These are phyloP conservation scores for Cyamopsis tetragonoloba DNA, from an alignment of 306 rosid species.

Conservation along the genomic window DNA sequence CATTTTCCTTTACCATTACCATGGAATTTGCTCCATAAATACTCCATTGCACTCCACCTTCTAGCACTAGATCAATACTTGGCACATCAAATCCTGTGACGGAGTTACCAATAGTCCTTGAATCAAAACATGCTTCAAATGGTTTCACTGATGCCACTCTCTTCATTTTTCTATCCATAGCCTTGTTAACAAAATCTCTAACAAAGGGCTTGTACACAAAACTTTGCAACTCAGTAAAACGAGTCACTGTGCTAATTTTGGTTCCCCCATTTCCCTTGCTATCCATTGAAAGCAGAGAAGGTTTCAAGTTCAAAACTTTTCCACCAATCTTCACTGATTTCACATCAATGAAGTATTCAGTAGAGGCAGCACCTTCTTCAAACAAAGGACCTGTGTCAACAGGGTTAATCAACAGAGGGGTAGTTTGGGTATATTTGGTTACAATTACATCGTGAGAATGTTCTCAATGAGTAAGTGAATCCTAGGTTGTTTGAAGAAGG, in stretches of 20 bases:
- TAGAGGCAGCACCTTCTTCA: conserved; percentile 11
- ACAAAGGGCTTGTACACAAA: conserved; percentile 30
- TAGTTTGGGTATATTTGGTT: neutral
- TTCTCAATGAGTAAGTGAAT: conserved; percentile 6
- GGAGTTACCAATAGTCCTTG: neutral
- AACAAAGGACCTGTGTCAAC: neutral
- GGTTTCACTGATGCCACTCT: conserved; percentile 34
- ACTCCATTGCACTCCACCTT: conserved; percentile 26
- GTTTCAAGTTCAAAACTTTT: conserved; percentile 24
- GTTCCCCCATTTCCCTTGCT: conserved; percentile 35
- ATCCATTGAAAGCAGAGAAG: conserved; percentile 25
- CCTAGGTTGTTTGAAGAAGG: conserved; percentile 27
- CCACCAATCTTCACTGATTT: conserved; percentile 35
- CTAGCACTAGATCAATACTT: conserved; percentile 31
- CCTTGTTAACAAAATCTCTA: conserved; percentile 25
- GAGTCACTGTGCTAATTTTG: conserved; percentile 29
- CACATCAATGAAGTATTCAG: conserved; percentile 32
- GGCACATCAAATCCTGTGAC: conserved; percentile 14
- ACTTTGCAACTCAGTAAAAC: conserved; percentile 24
- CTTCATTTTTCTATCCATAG: conserved; percentile 26
- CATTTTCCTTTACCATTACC: conserved; percentile 32
- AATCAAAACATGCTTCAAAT: conserved; percentile 39
- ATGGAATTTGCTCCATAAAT: conserved; percentile 31
- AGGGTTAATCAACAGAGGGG: conserved; percentile 17
- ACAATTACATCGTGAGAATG: neutral